Percentiles rank a stretch among this genome's conserved stretches.
These are phyloP conservation scores for Beauveria scarabaeidicola DNA, from an alignment of 2,329 filamentous ascomycete genomes.

Conservation along the genomic window DNA sequence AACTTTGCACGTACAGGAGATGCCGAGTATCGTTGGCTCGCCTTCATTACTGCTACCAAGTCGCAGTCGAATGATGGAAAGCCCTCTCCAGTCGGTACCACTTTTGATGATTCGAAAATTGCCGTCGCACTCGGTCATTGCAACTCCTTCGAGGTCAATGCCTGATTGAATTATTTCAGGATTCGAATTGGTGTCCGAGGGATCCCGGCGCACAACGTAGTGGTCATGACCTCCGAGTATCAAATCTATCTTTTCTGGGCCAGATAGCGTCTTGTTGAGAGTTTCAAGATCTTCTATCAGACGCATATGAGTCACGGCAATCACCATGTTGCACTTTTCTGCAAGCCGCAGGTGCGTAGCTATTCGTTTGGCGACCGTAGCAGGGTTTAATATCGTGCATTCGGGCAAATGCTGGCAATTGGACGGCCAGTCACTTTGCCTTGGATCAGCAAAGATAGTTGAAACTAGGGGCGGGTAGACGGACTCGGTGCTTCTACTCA, in stretches of 20 bases:
- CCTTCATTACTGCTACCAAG: neutral
- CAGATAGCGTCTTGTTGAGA: constrained; percentile 12
- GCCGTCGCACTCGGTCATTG: neutral
- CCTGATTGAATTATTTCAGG: constrained; percentile 14
- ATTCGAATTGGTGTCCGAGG: constrained; percentile 13
- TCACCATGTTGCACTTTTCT: constrained; percentile 18
- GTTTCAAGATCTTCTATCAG: constrained; percentile 14
- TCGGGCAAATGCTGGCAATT: constrained; percentile 12
- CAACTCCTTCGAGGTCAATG: neutral
- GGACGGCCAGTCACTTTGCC: constrained; percentile 13
- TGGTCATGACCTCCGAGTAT: constrained; percentile 20
- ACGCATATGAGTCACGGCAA: constrained; percentile 20
- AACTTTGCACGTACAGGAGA: neutral
- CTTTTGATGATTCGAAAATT: constrained; percentile 13
- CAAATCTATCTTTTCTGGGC: constrained; percentile 16
- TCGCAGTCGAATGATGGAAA: constrained; percentile 6
- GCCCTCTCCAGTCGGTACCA: constrained; percentile 12
- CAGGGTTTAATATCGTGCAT: constrained; percentile 14
- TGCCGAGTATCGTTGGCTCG: neutral
- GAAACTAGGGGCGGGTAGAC: neutral
- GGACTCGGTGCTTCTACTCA: neutral
- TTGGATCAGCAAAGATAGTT: neutral
- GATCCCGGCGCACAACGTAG: constrained; percentile 16
- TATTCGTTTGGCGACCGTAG: neutral
- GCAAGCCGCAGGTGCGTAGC: constrained; percentile 8